These are phyloP conservation scores for Grosmannia penicillata DNA, from an alignment of 2,329 filamentous ascomycete species.

Conservation along the genomic window DNA sequence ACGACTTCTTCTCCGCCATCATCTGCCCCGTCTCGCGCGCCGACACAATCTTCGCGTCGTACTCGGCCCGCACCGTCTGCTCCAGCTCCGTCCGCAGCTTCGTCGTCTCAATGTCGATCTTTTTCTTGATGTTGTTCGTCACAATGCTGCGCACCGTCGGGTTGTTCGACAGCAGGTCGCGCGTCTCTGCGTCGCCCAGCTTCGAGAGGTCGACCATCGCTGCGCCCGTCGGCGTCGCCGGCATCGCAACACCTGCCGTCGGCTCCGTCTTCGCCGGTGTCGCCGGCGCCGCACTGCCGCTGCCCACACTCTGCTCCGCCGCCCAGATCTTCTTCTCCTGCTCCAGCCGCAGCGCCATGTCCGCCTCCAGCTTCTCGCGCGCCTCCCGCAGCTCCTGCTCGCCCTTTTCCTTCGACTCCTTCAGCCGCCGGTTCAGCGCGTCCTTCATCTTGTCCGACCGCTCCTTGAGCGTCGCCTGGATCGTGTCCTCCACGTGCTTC, in stretches of 20 bases:
- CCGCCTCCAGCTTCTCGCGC: conserved; percentile 34
- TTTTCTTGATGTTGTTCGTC: conserved; percentile 50
- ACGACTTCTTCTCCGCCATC: conserved; percentile 60
- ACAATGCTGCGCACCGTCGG: conserved; percentile 43
- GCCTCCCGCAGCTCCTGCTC: conserved; percentile 34
- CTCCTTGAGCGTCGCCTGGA: conserved; percentile 45
- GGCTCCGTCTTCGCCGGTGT: conserved; percentile 16
- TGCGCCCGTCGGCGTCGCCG: conserved; percentile 11
- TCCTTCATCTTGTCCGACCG: conserved; percentile 57
- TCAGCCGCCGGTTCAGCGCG: conserved; percentile 53
- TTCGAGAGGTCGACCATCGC: conserved; percentile 29
- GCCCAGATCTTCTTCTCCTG: conserved; percentile 49
- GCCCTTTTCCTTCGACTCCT: conserved; percentile 42
- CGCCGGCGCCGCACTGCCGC: background rate
- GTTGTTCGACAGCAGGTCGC: conserved; percentile 42
- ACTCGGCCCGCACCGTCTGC: conserved; percentile 28
- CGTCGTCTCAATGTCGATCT: conserved; percentile 50
- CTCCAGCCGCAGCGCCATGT: conserved; percentile 35
- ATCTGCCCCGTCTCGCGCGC: conserved; percentile 51
- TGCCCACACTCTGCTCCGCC: conserved; percentile 29
- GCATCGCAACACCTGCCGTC: conserved; percentile 12
- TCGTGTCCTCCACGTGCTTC: conserved; percentile 47
- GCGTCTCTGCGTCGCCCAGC: conserved; percentile 38
- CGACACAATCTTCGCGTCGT: conserved; percentile 35
- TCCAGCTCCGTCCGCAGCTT: conserved; percentile 42